Percentiles rank a stretch among this genome's conserved stretches.
Evolutionary conservation across 1,284 basidiomycete species (phyloP).

Genomic region (Athelia sp.): DNA sequence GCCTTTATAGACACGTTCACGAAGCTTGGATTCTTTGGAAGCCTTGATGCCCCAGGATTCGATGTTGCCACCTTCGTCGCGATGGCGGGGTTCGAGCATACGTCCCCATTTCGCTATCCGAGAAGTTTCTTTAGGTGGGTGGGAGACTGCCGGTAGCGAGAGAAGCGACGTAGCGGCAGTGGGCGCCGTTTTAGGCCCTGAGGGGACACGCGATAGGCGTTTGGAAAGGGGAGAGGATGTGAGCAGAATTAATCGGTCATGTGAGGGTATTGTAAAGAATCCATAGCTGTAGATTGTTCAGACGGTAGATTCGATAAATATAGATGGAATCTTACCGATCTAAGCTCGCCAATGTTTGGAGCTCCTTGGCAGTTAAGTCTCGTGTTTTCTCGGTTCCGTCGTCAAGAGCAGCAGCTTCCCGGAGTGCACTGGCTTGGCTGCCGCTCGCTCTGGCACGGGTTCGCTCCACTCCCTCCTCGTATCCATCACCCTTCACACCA

Average conservation of each 20-base stretch:
- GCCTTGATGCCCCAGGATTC: conserved; percentile 65
- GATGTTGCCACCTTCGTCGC: conserved; percentile 78
- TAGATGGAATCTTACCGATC: conserved; percentile 66
- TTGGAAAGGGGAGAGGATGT: conserved; percentile 60
- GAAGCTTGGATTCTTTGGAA: conserved; percentile 60
- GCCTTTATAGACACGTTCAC: conserved; percentile 86
- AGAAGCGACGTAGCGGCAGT: conserved; percentile 34
- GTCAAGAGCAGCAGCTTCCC: conserved; percentile 49
- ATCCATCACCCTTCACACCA: conserved; percentile 90
- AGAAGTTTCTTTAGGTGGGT: conserved; percentile 57
- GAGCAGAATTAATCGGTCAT: conserved; percentile 73
- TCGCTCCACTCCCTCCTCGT: conserved; percentile 86
- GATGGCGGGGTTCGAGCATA: conserved; percentile 70
- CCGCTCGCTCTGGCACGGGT: conserved; percentile 79
- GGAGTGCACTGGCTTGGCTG: conserved; percentile 53
- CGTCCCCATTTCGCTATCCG: conserved; percentile 85
- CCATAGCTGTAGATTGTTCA: conserved; percentile 60
- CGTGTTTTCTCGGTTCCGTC: conserved; percentile 53
- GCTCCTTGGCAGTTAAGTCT: conserved; percentile 59
- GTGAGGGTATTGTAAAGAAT: conserved; percentile 72
- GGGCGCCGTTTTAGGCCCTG: conserved; percentile 37
- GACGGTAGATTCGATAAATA: conserved; percentile 9
- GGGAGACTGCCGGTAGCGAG: conserved; percentile 40
- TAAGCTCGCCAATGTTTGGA: conserved; percentile 63
- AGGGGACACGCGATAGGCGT: conserved; percentile 44